A percentile compares a stretch with the other conserved stretches of the same genome.
phyloP scores from a whole-genome alignment of 495 filamentous ascomycete genomes.

The Tuber aestivum region DNA sequence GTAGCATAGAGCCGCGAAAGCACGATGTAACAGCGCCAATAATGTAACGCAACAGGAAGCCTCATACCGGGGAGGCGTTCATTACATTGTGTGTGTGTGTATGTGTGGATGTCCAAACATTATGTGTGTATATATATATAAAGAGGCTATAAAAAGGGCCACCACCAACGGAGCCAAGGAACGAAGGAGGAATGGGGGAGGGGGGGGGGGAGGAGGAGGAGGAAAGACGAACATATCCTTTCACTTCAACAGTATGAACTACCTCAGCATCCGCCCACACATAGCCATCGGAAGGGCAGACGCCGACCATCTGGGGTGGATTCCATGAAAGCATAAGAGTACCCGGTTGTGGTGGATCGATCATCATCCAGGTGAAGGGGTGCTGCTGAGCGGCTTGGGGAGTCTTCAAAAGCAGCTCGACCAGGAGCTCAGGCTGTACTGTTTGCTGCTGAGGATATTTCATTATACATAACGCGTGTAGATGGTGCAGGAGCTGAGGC shows the following conservation, averaged over 20 bases:
- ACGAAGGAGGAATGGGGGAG: too few relatives aligned
- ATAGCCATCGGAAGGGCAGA: conserved; percentile 79
- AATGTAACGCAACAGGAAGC: conserved; percentile 13
- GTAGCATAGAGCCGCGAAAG: conserved; percentile 18
- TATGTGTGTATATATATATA: not conserved
- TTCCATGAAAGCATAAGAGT: conserved; percentile 82
- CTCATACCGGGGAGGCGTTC: not conserved
- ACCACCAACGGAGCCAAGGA: not conserved
- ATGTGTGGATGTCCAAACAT: not conserved
- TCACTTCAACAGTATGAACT: conserved; percentile 43
- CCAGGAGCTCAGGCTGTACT: conserved; percentile 30
- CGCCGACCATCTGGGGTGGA: conserved; percentile 58
- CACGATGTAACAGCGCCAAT: conserved; percentile 13
- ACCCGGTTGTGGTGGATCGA: conserved; percentile 73
- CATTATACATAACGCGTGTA: conserved; percentile 36
- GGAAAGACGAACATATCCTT: conserved; percentile 36
- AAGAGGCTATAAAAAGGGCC: not conserved
- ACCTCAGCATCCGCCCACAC: conserved; percentile 78
- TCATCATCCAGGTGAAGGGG: conserved; percentile 85
- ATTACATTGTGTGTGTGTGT: not conserved
- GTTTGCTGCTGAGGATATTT: conserved; percentile 32
- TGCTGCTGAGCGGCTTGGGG: conserved; percentile 30
- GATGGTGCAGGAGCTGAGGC: conserved; percentile 33
- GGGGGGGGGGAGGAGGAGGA: not conserved
- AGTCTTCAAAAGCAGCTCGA: conserved; percentile 36